Conservation (phyloP, 2,329 filamentous ascomycete genomes). For the Microdochium paspali region DNA sequence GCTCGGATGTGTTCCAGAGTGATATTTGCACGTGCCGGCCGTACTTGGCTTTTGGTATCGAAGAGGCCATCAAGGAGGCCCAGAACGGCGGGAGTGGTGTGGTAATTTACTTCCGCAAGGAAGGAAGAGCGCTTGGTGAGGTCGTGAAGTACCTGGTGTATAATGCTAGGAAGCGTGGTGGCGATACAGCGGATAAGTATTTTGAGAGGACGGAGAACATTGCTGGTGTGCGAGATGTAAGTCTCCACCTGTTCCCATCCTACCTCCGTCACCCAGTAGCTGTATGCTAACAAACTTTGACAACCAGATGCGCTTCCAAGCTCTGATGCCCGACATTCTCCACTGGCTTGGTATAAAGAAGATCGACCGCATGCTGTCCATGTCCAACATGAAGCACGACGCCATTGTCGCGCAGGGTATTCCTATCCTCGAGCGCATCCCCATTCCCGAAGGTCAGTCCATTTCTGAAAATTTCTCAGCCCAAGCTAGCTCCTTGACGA, state of each 20-base stretch:
- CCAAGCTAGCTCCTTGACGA: too few relatives aligned
- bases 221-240: slow-evolving; percentile 73
- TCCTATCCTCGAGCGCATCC: slow-evolving; percentile 80
- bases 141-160: slow-evolving; percentile 85
- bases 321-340: slow-evolving; percentile 93
- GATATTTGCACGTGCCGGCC: slow-evolving; percentile 97
- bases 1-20: slow-evolving; percentile 93
- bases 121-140: slow-evolving; percentile 87
- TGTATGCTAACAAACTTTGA: slow-evolving; percentile 22
- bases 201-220: slow-evolving; percentile 98
- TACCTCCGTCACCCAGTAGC: not conserved
- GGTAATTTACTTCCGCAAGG: slow-evolving; percentile 98
- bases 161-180: slow-evolving; percentile 72
- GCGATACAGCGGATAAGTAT: slow-evolving; percentile 79
- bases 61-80: slow-evolving; percentile 94
- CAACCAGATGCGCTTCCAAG: slow-evolving; percentile 82
- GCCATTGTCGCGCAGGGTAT: slow-evolving; percentile 78
- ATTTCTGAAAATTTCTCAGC: too few relatives aligned
- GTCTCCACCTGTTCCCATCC: not conserved
- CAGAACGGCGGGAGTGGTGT: slow-evolving; percentile 89
- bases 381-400: slow-evolving; percentile 90
- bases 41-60: slow-evolving; percentile 93
- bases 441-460: slow-evolving; percentile 59
- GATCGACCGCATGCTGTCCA: slow-evolving; percentile 96
- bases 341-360: slow-evolving; percentile 98